phyloP scores from a whole-genome alignment of 495 filamentous ascomycete species.

The Penicillium bovifimosum region DNA sequence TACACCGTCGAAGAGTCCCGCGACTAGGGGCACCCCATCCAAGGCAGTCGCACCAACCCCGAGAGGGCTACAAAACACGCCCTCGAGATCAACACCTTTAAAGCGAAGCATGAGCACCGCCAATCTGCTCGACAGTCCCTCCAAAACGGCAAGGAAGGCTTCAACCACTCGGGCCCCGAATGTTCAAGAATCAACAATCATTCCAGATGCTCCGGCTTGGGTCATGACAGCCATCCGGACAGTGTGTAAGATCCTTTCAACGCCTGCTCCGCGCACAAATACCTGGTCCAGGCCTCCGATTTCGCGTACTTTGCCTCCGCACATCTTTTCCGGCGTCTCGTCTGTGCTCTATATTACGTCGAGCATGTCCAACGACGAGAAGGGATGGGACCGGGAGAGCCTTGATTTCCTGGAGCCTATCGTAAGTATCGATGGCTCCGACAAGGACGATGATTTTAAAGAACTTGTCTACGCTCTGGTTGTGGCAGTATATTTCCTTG shows the following conservation, averaged over 20 bases:
- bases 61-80: slow-evolving; percentile 36
- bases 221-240: slow-evolving; percentile 59
- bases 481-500: slow-evolving; percentile 66
- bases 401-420: slow-evolving; percentile 37
- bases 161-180: slow-evolving; percentile 15
- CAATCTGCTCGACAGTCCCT: slow-evolving; percentile 14
- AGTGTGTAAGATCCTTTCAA: slow-evolving; percentile 58
- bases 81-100: slow-evolving; percentile 38
- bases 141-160: slow-evolving; percentile 22
- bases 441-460: slow-evolving; percentile 37
- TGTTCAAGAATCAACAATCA: slow-evolving; percentile 25
- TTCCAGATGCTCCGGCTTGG: slow-evolving; percentile 57
- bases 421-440: slow-evolving; percentile 21
- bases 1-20: slow-evolving; percentile 30
- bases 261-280: slow-evolving; percentile 42
- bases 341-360: slow-evolving; percentile 46
- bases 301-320: slow-evolving; percentile 48
- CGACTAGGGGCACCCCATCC: slow-evolving; percentile 27
- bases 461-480: slow-evolving; percentile 42
- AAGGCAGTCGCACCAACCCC: slow-evolving; percentile 26
- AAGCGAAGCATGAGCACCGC: slow-evolving; percentile 29
- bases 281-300: slow-evolving; percentile 43
- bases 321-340: slow-evolving; percentile 60
- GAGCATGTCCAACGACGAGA: slow-evolving; percentile 26
- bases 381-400: slow-evolving; percentile 35